Conservation (phyloP, 345 rosid genomes). For the Sonneratia alba region DNA sequence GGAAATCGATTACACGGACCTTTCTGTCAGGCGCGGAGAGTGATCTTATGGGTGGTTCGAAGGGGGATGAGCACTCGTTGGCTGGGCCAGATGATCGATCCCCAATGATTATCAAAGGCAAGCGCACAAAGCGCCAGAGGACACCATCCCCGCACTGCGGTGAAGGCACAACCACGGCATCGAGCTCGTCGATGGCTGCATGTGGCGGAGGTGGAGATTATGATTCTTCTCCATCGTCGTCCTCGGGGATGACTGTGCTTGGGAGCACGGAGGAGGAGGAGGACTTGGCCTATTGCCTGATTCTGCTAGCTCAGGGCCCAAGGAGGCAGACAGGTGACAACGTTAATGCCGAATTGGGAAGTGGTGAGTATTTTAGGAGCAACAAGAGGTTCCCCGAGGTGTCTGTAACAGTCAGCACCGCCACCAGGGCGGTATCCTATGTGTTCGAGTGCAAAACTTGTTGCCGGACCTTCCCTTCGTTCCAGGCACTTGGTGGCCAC, state of each 20-base stretch:
- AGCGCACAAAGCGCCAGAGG: conserved; percentile 73
- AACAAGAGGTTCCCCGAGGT: conserved; percentile 22
- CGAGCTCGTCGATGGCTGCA: conserved; percentile 49
- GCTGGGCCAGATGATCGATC: conserved; percentile 15
- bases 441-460: conserved; percentile 92
- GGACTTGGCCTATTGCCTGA: conserved; percentile 85
- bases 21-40: neutral
- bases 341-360: neutral
- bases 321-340: neutral
- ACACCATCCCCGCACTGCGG: conserved; percentile 33
- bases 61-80: neutral
- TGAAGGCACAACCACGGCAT: conserved; percentile 14
- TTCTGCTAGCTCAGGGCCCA: conserved; percentile 63
- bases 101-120: conserved; percentile 43
- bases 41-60: neutral
- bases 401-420: conserved; percentile 5
- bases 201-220: conserved; percentile 7
- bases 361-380: conserved; percentile 2
- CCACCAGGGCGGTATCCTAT: conserved; percentile 37
- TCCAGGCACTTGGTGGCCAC: conserved; percentile 96
- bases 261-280: conserved; percentile 69
- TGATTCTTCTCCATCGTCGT: conserved; percentile 11
- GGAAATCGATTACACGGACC: neutral
- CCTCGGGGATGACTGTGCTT: conserved; percentile 4
- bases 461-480: conserved; percentile 69